Conservation (phyloP, 2,329 filamentous ascomycete genomes). For the Cadophora sp. region DNA sequence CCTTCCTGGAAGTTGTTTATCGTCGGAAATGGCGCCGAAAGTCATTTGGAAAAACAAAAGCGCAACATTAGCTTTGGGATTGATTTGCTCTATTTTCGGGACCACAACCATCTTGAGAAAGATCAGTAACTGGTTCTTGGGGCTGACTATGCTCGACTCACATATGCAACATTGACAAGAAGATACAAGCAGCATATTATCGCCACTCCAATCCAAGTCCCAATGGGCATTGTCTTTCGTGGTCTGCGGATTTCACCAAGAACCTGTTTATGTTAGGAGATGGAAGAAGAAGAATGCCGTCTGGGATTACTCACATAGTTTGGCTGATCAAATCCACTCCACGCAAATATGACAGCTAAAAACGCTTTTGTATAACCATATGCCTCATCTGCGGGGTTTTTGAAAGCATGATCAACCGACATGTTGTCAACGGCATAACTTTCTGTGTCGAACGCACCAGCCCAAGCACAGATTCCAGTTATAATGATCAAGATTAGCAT, state of each 20-base stretch:
- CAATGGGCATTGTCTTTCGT: slow-evolving; percentile 45
- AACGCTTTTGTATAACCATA: slow-evolving; percentile 48
- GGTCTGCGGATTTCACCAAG: slow-evolving; percentile 49
- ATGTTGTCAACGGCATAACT: slow-evolving; percentile 5
- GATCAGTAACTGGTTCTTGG: background rate
- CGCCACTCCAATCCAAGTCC: slow-evolving; percentile 45
- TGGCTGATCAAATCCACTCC: slow-evolving; percentile 51
- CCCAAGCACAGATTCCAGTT: slow-evolving; percentile 42
- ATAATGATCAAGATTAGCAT: slow-evolving; percentile 54
- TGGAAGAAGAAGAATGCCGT: too few relatives aligned
- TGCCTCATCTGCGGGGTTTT: background rate
- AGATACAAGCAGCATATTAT: slow-evolving; percentile 47
- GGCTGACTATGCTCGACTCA: slow-evolving; percentile 44
- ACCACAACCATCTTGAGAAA: slow-evolving; percentile 40
- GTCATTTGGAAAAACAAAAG: slow-evolving; percentile 46
- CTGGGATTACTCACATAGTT: slow-evolving; percentile 38
- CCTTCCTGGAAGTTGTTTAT: background rate
- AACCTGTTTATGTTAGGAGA: slow-evolving; percentile 33
- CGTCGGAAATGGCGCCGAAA: slow-evolving; percentile 40
- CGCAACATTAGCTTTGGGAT: slow-evolving; percentile 3
- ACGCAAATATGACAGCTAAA: slow-evolving; percentile 51
- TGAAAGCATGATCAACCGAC: slow-evolving; percentile 9
- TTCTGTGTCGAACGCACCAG: background rate
- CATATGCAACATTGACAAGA: slow-evolving; percentile 51
- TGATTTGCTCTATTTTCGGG: slow-evolving; percentile 13